Percentiles rank a stretch among this genome's conserved stretches.
These are phyloP conservation scores for Adansonia digitata DNA, from an alignment of 345 rosid genomes.

Conservation along the genomic window DNA sequence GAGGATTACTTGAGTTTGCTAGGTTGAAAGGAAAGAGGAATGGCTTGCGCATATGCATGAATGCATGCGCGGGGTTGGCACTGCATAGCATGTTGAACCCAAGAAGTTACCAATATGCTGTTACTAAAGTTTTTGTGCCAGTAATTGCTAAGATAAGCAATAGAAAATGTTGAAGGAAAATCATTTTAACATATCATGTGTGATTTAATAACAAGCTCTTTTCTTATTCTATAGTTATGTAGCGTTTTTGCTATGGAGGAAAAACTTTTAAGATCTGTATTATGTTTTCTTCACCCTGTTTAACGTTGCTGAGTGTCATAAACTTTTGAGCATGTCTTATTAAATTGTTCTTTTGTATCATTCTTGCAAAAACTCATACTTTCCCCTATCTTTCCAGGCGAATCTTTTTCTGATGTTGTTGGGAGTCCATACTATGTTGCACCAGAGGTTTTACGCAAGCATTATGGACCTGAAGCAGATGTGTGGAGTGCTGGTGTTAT, in stretches of 20 bases:
- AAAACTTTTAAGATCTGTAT: neutral
- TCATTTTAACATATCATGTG: neutral
- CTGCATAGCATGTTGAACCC: neutral
- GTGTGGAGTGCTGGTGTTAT: slow-evolving; percentile 88
- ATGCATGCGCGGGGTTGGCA: neutral
- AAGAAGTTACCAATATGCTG: neutral
- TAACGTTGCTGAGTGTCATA: neutral
- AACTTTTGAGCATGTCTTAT: neutral
- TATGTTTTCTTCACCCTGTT: slow-evolving; percentile 2
- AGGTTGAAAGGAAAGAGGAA: neutral
- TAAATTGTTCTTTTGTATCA: neutral
- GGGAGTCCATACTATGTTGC: slow-evolving; percentile 87
- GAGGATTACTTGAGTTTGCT: neutral
- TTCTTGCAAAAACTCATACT: slow-evolving; percentile 5
- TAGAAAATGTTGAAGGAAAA: neutral
- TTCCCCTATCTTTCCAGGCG: slow-evolving; percentile 31
- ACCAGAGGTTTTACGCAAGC: slow-evolving; percentile 69
- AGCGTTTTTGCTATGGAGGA: neutral
- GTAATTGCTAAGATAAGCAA: neutral
- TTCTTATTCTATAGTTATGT: neutral
- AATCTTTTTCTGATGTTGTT: slow-evolving; percentile 57
- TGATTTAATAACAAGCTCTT: neutral
- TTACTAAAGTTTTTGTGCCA: neutral
- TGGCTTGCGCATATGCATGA: neutral
- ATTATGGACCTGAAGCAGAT: slow-evolving; percentile 65